Evolutionary conservation across 2,329 filamentous ascomycete species (phyloP).

Genomic region (Gnomoniopsis sp.): DNA sequence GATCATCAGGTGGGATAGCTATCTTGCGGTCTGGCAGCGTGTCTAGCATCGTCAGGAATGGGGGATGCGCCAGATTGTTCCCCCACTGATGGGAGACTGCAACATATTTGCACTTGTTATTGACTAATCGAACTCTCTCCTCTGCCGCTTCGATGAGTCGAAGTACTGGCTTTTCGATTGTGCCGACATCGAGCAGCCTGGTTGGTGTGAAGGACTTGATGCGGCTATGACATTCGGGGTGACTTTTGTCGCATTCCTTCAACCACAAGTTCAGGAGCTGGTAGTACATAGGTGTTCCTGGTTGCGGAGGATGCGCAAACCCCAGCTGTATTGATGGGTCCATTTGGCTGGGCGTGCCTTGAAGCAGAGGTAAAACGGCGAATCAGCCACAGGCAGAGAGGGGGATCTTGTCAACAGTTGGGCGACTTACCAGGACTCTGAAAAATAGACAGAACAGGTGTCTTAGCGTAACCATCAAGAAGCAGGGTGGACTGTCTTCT

Average conservation of each 20-base stretch:
- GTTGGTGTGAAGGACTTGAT: conserved; percentile 10
- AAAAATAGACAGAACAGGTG: too few relatives aligned
- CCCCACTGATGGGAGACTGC: conserved; percentile 23
- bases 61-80: conserved; percentile 3
- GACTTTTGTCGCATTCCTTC: conserved; percentile 9
- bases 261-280: conserved; percentile 17
- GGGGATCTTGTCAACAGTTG: too few relatives aligned
- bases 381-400: too few relatives aligned
- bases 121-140: too few relatives aligned
- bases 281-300: conserved; percentile 12
- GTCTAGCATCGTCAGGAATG: background rate
- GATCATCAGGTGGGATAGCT: fast-evolving
- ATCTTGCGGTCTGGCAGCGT: background rate
- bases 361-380: too few relatives aligned
- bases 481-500: too few relatives aligned
- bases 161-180: background rate
- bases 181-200: conserved; percentile 9
- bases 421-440: too few relatives aligned
- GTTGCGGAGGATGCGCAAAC: background rate
- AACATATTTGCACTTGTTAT: conserved; percentile 11
- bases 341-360: background rate
- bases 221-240: background rate
- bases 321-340: conserved; percentile 15
- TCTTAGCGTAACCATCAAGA: too few relatives aligned
- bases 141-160: conserved; percentile 11